Evolutionary conservation across 129 eudicot genomes (phyloP).

Genomic region (Ambrosia trifida): DNA sequence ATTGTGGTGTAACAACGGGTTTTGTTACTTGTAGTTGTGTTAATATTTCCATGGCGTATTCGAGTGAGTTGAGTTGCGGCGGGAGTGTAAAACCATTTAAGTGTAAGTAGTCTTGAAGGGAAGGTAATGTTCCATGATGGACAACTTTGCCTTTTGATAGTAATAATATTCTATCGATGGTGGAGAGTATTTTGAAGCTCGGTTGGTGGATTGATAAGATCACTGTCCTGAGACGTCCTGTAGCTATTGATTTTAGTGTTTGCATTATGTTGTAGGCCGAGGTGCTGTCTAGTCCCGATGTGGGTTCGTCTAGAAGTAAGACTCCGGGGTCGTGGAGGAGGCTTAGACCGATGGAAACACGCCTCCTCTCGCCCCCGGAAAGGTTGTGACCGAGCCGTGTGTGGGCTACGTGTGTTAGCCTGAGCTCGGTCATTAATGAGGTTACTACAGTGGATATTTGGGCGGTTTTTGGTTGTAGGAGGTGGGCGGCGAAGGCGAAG

Average conservation of each 20-base stretch:
- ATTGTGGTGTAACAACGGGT: slow-evolving; percentile 16
- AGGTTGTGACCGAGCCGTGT: slow-evolving; percentile 48
- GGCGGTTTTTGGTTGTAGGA: slow-evolving; percentile 56
- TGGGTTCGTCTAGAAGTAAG: slow-evolving; percentile 85
- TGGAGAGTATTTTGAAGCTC: slow-evolving; percentile 81
- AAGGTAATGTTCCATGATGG: slow-evolving; percentile 70
- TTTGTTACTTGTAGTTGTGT: slow-evolving; percentile 44
- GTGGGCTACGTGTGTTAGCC: slow-evolving; percentile 60
- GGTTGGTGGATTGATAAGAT: slow-evolving; percentile 92
- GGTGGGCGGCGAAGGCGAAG: slow-evolving; percentile 66
- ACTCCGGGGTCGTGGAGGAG: slow-evolving; percentile 86
- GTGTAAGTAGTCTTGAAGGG: slow-evolving; percentile 49
- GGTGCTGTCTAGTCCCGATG: slow-evolving; percentile 88
- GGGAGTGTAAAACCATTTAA: slow-evolving; percentile 72
- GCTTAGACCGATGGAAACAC: slow-evolving; percentile 86
- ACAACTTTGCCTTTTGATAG: slow-evolving; percentile 73
- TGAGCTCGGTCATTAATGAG: slow-evolving; percentile 59
- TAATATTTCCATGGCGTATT: slow-evolving; percentile 92
- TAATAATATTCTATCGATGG: slow-evolving; percentile 63
- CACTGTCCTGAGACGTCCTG: slow-evolving; percentile 59
- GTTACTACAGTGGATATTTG: slow-evolving; percentile 39
- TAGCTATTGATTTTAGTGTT: slow-evolving; percentile 59
- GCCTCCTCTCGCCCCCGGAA: slow-evolving; percentile 84
- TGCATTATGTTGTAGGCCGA: slow-evolving; percentile 88
- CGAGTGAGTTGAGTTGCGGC: slow-evolving; percentile 86